Evolutionary conservation across 441 rosid genomes (phyloP).

Genomic region (Populus tomentosa): DNA sequence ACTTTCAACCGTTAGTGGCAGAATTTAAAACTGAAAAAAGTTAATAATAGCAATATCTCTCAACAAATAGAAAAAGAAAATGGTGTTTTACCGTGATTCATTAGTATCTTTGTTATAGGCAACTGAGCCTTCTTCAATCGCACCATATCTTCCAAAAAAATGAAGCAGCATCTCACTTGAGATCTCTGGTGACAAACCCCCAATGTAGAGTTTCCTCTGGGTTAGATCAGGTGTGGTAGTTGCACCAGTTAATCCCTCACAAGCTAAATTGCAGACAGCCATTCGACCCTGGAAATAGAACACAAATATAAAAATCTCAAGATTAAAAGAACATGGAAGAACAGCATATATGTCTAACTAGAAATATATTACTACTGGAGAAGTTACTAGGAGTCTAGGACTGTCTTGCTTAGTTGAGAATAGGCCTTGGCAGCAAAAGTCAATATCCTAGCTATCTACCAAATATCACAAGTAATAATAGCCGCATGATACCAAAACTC

Average conservation of each 20-base stretch:
- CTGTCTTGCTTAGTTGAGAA: neutral
- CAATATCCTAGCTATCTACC: neutral
- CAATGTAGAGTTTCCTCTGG: constrained; percentile 58
- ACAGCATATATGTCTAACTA: neutral
- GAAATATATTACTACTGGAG: neutral
- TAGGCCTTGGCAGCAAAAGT: neutral
- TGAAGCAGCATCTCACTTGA: constrained; percentile 49
- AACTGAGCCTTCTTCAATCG: constrained; percentile 63
- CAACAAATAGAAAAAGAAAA: neutral
- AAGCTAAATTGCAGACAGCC: constrained; percentile 55
- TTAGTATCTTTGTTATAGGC: constrained; percentile 63
- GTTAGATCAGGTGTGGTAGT: constrained; percentile 40
- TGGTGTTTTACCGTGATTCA: constrained; percentile 43
- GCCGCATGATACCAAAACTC: neutral
- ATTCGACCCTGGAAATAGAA: constrained; percentile 44
- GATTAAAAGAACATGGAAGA: neutral
- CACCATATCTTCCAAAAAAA: constrained; percentile 47
- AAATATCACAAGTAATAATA: neutral
- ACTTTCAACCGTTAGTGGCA: neutral
- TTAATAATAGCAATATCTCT: neutral
- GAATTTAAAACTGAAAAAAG: neutral
- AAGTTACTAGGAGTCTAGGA: neutral
- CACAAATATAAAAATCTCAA: neutral
- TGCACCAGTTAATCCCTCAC: constrained; percentile 51
- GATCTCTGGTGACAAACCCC: constrained; percentile 53